A percentile compares a stretch with the other conserved stretches of the same genome.
Conservation (phyloP, 768 basidiomycete genomes). For the Daedalea quercina region DNA sequence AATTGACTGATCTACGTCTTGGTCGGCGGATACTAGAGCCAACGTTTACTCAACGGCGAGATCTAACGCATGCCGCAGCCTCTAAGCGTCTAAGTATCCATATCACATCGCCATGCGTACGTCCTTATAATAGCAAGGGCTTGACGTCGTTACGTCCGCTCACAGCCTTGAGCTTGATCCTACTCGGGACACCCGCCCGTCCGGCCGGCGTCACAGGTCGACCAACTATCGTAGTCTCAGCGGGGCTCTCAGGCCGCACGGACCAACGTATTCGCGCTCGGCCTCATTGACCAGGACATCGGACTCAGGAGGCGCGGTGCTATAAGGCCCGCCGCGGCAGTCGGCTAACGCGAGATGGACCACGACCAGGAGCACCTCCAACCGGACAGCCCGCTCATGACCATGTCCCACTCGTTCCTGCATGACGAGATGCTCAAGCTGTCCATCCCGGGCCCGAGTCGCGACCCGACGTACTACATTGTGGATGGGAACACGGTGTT, state of each 20-base stretch:
- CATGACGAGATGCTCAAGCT: constrained; percentile 24
- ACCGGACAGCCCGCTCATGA: constrained; percentile 26
- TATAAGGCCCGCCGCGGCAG: not conserved
- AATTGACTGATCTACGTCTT: too few relatives aligned
- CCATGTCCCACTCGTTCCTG: constrained; percentile 24
- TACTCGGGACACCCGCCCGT: too few relatives aligned
- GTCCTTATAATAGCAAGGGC: not conserved
- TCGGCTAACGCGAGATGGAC: constrained; percentile 14
- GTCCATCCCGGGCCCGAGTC: constrained; percentile 23
- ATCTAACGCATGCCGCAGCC: too few relatives aligned
- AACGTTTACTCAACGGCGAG: too few relatives aligned
- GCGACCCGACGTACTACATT: constrained; percentile 45
- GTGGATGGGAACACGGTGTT: constrained; percentile 67
- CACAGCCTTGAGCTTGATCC: too few relatives aligned
- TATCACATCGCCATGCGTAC: not conserved
- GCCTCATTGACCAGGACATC: too few relatives aligned
- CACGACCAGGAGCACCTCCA: constrained; percentile 18
- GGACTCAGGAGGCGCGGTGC: not conserved
- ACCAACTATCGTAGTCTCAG: not conserved
- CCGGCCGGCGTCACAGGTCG: too few relatives aligned
- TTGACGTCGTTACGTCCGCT: too few relatives aligned
- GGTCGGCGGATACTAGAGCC: too few relatives aligned
- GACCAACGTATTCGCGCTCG: not conserved
- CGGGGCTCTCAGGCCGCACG: not conserved
- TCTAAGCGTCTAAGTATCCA: not conserved